Base-by-base conservation (phyloP, 164 flowering plant genomes). In the Vitis vinifera region DNA sequence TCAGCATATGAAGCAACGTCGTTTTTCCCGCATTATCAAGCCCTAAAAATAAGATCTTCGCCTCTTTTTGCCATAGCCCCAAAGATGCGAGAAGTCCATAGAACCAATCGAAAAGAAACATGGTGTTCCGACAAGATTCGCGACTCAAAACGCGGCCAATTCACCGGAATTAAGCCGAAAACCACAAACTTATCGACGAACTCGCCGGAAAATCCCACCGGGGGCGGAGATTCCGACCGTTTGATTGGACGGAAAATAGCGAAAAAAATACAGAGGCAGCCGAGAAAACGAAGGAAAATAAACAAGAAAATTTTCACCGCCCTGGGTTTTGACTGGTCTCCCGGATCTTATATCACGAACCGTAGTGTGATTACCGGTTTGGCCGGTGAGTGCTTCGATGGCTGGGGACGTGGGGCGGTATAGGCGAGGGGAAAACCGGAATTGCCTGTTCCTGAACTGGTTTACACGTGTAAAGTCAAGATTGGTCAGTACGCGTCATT, bases 11-110 rank as follows among this genome's bases (percentile, higher is more conserved):
- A 68, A 86, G 88, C 65, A 86, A 68, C 30, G 90, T 86, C 10
- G 90, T 87, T 68, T 87, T 87, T 37, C 90, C 90, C 19, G 89
- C 86, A 79, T 86, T 86, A 71, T 86, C 89, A 9, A 86, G 85
- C 16, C 90, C 89, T 51, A 86, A 62, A 63, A 86, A 86, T 72
- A 86, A 68, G 76, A 86, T 86, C 86, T 86, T 84, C 65, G 89
- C 90, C 63, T 86, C 90, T 30, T 86, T 86, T 44, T 84, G 88
- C 85, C 85, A 86, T 13, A 86, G 62, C 4, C 90, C 90, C 0
- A 86, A 81, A 5, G 85, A 79, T 1, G 88, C 83, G 55, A 86
- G 78, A 29, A 86, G 71, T 52, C 90, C 88, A 70, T 83, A 84
- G 67, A 86, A 86, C 90, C 90, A 86, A 73, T 86, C 90, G 3